phyloP scores from a whole-genome alignment of 805 yeast species.

The Candida sakaeoensis region DNA sequence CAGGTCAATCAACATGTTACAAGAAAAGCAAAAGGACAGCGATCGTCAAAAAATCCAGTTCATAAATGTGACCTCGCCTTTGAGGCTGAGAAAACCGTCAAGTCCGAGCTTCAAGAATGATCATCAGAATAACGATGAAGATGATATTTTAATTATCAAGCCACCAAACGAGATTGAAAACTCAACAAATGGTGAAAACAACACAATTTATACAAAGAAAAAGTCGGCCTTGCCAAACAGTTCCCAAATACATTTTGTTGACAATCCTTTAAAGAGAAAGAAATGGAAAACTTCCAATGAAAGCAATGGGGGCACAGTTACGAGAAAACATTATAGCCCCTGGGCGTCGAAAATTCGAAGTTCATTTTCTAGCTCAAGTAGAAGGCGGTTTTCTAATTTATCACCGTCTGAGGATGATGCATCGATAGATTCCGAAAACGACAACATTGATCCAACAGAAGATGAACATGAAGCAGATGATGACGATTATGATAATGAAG shows the following conservation, averaged over 20 bases:
- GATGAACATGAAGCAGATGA: slow-evolving; percentile 9
- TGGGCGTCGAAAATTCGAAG: slow-evolving; percentile 20
- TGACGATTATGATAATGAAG: slow-evolving; percentile 14
- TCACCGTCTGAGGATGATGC: slow-evolving; percentile 10
- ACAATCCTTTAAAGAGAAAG: slow-evolving; percentile 8
- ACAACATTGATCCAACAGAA: slow-evolving; percentile 1
- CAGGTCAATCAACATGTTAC: slow-evolving; percentile 78
- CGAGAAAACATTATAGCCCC: slow-evolving; percentile 9
- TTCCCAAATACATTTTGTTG: slow-evolving; percentile 23
- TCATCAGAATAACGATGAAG: slow-evolving; percentile 35
- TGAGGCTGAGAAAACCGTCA: slow-evolving; percentile 2
- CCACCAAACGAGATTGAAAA: slow-evolving; percentile 73
- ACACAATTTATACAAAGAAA: slow-evolving; percentile 34
- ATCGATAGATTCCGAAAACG: slow-evolving; percentile 22
- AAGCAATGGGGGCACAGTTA: slow-evolving; percentile 1
- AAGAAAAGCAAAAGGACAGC: slow-evolving; percentile 39
- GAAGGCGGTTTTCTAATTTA: slow-evolving; percentile 3
- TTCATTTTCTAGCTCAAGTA: slow-evolving; percentile 20
- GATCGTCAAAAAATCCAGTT: slow-evolving; percentile 8
- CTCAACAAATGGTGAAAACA: slow-evolving; percentile 19
- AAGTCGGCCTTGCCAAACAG: slow-evolving; percentile 1
- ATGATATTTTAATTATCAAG: slow-evolving; percentile 71
- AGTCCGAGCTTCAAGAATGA: slow-evolving; percentile 1
- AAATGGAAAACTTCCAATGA: slow-evolving; percentile 5
- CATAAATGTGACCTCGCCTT: slow-evolving; percentile 3